phyloP scores from a whole-genome alignment of 192 early-diverging fungal genomes.

The Entophlyctis luteolus region DNA sequence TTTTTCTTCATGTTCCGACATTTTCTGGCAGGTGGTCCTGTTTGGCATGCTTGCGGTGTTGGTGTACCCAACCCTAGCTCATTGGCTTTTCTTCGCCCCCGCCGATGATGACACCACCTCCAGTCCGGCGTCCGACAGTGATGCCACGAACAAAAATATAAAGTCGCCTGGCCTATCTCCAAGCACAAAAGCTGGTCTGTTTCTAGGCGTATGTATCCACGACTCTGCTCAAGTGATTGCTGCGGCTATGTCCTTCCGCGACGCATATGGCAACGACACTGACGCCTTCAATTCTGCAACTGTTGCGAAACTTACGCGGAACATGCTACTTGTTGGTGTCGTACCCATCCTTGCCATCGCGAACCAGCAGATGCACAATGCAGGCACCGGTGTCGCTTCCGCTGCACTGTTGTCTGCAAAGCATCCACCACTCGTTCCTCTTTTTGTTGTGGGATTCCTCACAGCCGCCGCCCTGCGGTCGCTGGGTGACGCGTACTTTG shows the following conservation, averaged over 20 bases:
- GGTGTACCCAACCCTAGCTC: background rate
- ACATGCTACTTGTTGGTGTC: background rate
- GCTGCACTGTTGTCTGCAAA: background rate
- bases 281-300: constrained; percentile 7
- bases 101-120: background rate
- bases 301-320: constrained; percentile 11
- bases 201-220: constrained; percentile 4
- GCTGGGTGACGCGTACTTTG: background rate
- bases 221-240: constrained; percentile 4
- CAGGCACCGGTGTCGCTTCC: background rate
- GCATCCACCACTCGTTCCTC: constrained; percentile 1
- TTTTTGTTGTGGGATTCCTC: constrained; percentile 7
- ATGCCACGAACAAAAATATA: background rate
- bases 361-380: background rate
- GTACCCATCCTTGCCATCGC: background rate
- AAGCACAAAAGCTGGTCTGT: constrained; percentile 6
- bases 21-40: too few species aligned
- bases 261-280: background rate
- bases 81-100: background rate
- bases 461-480: background rate
- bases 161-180: background rate
- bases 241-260: constrained; percentile 13
- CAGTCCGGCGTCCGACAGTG: background rate
- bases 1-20: too few species aligned
- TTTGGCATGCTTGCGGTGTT: constrained; percentile 8